Percentiles rank a stretch among this genome's conserved stretches.
Conservation (phyloP, 208 protist species). For the Polymyxa betae region DNA sequence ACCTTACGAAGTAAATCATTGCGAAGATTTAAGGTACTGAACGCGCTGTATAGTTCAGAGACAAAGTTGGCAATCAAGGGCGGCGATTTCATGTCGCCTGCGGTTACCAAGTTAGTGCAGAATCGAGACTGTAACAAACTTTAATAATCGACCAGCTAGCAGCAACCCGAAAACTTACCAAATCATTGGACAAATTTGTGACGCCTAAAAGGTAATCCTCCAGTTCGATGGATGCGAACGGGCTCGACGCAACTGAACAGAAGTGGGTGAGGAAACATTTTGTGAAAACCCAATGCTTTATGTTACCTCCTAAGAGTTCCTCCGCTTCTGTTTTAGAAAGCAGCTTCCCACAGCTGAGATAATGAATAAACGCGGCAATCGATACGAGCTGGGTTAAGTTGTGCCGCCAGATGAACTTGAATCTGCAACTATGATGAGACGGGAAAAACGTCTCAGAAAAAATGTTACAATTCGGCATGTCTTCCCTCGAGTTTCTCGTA, state of each 20-base stretch:
- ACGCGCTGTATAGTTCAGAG: constrained; percentile 17
- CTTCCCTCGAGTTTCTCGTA: not conserved
- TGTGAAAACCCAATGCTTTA: not conserved
- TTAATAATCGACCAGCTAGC: not conserved
- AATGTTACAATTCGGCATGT: not conserved
- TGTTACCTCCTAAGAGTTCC: not conserved
- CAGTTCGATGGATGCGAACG: not conserved
- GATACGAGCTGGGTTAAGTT: not conserved
- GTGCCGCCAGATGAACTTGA: not conserved
- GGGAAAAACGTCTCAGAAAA: not conserved
- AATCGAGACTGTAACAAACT: not conserved
- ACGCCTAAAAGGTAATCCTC: constrained; percentile 32
- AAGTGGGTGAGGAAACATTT: not conserved
- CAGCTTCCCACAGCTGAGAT: not conserved
- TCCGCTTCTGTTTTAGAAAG: not conserved
- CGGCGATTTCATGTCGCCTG: not conserved
- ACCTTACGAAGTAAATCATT: not conserved
- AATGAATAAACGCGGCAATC: constrained; percentile 7
- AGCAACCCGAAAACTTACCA: not conserved
- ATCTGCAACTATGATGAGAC: not conserved
- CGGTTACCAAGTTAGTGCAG: constrained; percentile 6
- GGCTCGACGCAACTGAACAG: not conserved
- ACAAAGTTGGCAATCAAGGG: not conserved
- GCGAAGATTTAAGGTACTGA: not conserved
- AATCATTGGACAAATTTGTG: not conserved